Base-by-base conservation (phyloP, 352 stramenopile genomes). In the Blastocystis sp. region DNA sequence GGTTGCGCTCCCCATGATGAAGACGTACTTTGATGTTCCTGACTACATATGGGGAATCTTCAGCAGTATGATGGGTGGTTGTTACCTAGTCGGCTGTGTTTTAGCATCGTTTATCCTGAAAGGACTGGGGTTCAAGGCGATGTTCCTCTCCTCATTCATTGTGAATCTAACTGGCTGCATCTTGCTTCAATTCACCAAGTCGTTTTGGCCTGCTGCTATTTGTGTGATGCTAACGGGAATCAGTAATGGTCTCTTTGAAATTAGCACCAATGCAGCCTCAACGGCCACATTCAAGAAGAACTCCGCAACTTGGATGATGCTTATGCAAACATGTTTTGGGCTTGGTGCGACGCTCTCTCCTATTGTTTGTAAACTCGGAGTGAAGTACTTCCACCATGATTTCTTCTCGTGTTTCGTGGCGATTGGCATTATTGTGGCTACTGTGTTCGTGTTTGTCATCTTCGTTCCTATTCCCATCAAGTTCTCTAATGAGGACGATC, bases 211-310 rank as follows among this genome's bases (percentile, higher is more conserved):
- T 32, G 51, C 51, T 32, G 51, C 51, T 16, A 59, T 59, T 59
- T 59, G 51, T 27, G 32, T 59, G 32, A 32, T 59, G n/a, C 18
- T 59, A 3, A 59, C 32, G 4, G n/a, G 51, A 27, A 59, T 11
- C 3, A 59, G 51, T 59, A 59, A 18, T 59, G 51, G 51, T 3
- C 32, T 59, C 18, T 59, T 59, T 11, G 51, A 59, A 27, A 59
- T 59, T 14, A 59, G 51, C 32, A 59, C 51, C 7, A 59, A 59
- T 59, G n/a, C 51, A 27, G 51, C 51, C 32, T 59, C 51, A 14
- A 59, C 51, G 32, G 51, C 51, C n/a, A 59, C 51, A 59, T 59
- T 59, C 32, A 59, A 59, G 51, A 59, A 59, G 51, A 59, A 59
- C 32, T 32, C 51, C 7, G 51, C 51, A 11, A 59, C 51, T 16